Percentiles rank a stretch among this genome's conserved stretches.
These are phyloP conservation scores for Tuber brumale DNA, from an alignment of 495 filamentous ascomycete species.

Conservation along the genomic window DNA sequence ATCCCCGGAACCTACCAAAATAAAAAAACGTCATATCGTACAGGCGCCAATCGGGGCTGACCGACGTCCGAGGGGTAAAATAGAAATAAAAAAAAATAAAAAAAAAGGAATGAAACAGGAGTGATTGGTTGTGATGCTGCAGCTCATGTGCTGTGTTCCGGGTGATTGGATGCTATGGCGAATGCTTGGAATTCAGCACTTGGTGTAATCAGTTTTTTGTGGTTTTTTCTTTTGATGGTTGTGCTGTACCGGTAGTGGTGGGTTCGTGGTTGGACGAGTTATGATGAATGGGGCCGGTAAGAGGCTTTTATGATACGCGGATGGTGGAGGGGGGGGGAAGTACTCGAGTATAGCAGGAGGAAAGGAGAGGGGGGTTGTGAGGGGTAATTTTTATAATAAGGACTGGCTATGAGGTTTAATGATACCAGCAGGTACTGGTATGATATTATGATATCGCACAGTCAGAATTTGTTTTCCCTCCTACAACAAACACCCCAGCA, in stretches of 20 bases:
- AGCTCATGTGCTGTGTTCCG: background rate
- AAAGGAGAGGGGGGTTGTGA: background rate
- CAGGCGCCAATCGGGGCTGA: background rate
- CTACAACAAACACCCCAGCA: background rate
- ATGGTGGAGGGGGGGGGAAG: background rate
- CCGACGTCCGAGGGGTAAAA: background rate
- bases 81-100: too few species aligned
- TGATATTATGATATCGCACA: too few species aligned
- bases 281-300: background rate
- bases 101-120: background rate
- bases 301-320: background rate
- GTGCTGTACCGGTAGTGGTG: background rate
- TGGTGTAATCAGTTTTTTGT: background rate
- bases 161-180: background rate
- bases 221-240: too few species aligned
- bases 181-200: background rate
- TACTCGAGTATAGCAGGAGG: background rate
- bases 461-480: background rate
- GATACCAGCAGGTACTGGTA: background rate
- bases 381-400: background rate
- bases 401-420: background rate
- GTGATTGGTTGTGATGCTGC: background rate
- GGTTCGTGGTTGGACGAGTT: background rate
- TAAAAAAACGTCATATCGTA: background rate
- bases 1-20: background rate